Evolutionary conservation across 2,329 filamentous ascomycete species (phyloP).

Genomic region (Calonectria fujianensis): DNA sequence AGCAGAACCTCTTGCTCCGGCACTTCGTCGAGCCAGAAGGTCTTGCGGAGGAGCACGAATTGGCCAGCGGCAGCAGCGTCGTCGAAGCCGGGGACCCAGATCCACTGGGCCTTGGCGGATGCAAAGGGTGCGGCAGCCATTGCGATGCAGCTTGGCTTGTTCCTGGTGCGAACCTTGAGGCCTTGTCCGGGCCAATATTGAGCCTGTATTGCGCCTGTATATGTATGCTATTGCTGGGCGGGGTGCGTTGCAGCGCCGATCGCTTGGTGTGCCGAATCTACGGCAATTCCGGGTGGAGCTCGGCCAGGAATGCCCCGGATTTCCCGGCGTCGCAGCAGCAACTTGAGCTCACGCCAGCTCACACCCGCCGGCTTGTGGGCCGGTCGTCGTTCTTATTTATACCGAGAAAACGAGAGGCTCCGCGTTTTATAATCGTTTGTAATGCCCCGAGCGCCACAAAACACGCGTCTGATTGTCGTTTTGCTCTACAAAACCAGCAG

Average conservation of each 20-base stretch:
- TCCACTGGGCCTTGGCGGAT: slow-evolving; percentile 28
- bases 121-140: slow-evolving; percentile 28
- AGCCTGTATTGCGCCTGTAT: background rate
- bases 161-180: background rate
- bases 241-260: background rate
- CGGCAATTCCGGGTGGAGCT: slow-evolving; percentile 23
- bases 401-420: background rate
- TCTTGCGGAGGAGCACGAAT: slow-evolving; percentile 33
- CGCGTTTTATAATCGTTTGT: background rate
- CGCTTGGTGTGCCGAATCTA: background rate
- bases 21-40: slow-evolving; percentile 21
- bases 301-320: slow-evolving; percentile 6
- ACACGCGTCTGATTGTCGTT: background rate
- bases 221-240: slow-evolving; percentile 20
- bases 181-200: background rate
- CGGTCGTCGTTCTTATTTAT: background rate
- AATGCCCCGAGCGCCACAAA: background rate
- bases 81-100: slow-evolving; percentile 35
- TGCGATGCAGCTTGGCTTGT: background rate
- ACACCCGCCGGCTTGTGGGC: slow-evolving; percentile 4
- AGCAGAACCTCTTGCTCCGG: slow-evolving; percentile 9
- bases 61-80: slow-evolving; percentile 26
- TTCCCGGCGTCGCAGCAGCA: background rate
- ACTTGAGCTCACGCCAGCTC: background rate
- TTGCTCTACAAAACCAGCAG: background rate